Base-by-base conservation (phyloP, 2,329 filamentous ascomycete species). In the Leptographium wingfieldii region DNA sequence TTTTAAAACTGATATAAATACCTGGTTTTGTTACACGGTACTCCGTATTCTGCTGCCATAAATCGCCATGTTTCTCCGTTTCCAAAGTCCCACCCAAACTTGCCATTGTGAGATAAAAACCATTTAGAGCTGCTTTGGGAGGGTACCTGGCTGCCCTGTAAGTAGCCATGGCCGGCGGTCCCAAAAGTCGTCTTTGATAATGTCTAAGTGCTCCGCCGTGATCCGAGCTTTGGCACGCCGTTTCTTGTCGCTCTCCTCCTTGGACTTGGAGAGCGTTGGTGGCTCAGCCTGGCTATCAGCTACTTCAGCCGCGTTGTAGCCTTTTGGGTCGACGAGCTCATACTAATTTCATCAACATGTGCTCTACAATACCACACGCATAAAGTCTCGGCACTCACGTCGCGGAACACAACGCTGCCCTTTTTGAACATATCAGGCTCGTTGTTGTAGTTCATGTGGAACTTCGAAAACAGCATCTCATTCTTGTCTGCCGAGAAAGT, bases 121-220 rank as follows among this genome's bases (percentile, higher is more conserved):
- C 6, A 19, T 7, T 56, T 49, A 66, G 22, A 64, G 43, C 55
- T 83, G 79, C 68, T 83, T 84, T n/a, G 84, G 84, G 66, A 86
- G 76, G 68, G 82, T 86, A 27, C 87, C 87, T 5, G 86, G 86
- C 71, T 84, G 87, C 64, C 87, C 86, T 1, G 86, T 88, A 58
- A 92, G 70, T 60, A 94, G 78, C 90, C 92, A 97, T 1, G 92
- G 91, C 69, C 92, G 80, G 67, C 80, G 80, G 64, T 90, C 80
- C 94, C 94, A 99, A 69, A 99, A 99, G 3, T 90, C 88, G 72
- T 97, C 90, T 67, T 88, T 91, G 73, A 99, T 97, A 67, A 99
- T 88, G 73, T 99, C 94, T 62, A 94, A 74, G 75, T 97, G 91
- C 69, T 92, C 86, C 46, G 95, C 79, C 43, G 89, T 82, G 54